Evolutionary conservation across 192 early-diverging fungal genomes (phyloP).

Genomic region (Paraglomus occultum): DNA sequence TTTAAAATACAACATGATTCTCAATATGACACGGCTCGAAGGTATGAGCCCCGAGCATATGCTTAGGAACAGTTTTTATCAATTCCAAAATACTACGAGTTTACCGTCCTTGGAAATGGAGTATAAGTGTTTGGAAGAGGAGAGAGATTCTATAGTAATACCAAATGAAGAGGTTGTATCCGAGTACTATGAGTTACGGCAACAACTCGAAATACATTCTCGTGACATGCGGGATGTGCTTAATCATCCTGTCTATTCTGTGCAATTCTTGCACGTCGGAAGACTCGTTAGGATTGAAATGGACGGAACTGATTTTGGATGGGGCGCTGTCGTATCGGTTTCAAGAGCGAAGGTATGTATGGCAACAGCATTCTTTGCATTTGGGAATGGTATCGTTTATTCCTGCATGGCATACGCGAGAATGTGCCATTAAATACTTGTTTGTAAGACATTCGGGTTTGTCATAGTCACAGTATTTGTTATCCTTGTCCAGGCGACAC

Average conservation of each 20-base stretch:
- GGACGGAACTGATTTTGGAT: slow-evolving; percentile 81
- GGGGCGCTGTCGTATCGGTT: slow-evolving; percentile 72
- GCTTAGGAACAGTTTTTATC: slow-evolving; percentile 87
- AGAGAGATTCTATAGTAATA: slow-evolving; percentile 56
- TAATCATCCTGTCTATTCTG: slow-evolving; percentile 75
- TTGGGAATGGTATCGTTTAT: no score
- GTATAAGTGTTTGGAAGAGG: slow-evolving; percentile 49
- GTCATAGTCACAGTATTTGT: no score
- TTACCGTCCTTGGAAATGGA: slow-evolving; percentile 76
- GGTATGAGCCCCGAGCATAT: slow-evolving; percentile 91
- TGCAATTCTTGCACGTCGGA: slow-evolving; percentile 86
- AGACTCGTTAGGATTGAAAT: slow-evolving; percentile 67
- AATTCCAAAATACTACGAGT: slow-evolving; percentile 85
- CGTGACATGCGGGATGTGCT: slow-evolving; percentile 73
- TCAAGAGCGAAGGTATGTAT: no score
- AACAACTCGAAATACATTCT: slow-evolving; percentile 62
- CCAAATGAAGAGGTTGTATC: slow-evolving; percentile 68
- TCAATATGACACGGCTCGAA: slow-evolving; percentile 94
- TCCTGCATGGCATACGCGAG: no score
- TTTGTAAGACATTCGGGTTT: no score
- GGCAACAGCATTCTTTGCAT: no score
- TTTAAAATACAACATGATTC: slow-evolving; percentile 94
- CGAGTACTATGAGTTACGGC: slow-evolving; percentile 73
- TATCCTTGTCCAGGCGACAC: no score
- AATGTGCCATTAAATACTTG: no score